Base-by-base conservation (phyloP, 2,329 filamentous ascomycete genomes). In the Fusarium albosuccineum region DNA sequence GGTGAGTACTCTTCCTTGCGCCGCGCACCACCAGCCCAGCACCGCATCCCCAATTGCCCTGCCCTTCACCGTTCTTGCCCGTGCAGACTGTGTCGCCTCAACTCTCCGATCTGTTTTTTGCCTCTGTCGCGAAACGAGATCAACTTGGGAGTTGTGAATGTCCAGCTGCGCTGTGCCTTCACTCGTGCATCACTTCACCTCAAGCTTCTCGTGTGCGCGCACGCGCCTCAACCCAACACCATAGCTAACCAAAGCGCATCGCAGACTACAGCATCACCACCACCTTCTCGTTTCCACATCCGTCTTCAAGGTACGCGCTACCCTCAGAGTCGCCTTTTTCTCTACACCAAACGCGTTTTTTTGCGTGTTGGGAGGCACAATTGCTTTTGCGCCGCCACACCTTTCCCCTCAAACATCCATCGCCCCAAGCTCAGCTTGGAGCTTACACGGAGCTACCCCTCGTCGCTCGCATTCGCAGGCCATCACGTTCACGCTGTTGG, bases 1-100 rank as follows among this genome's bases (percentile, higher is more conserved):
- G 79, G 86, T 88, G 82, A 88, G 86, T 88, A 87, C 85, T 71
- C 27, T 66, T 41, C 58, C 66, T 29, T 62, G 26, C 61, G 37
- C 51, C 50, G 51, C 62, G 55, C 60, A 61, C 52, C 57, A 64
- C 59, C 50, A 56, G 30, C 78, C 75, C 80, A 76, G 68, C 69
- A 70, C 66, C 67, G 68, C 74, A 72, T 79, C 74, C 75, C 67
- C 77, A 79, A 79, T 77, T 67, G 70, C 71, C 72, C 83, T 81
- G 80, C 66, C 64, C 70, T 72, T 70, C 64, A 44, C 62, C 39
- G 53, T 64, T 58, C 29, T 30, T 57, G 40, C 53, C 17, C 33
- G 34, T 53, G 57, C 46, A 26, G 64, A 57, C 39, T 55, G 41
- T 30, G 51, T 67, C 62, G 48, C 62, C 34, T 62, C 60, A 59